phyloP scores from a whole-genome alignment of 1,284 basidiomycete genomes.

The Neolentinus lepideus region DNA sequence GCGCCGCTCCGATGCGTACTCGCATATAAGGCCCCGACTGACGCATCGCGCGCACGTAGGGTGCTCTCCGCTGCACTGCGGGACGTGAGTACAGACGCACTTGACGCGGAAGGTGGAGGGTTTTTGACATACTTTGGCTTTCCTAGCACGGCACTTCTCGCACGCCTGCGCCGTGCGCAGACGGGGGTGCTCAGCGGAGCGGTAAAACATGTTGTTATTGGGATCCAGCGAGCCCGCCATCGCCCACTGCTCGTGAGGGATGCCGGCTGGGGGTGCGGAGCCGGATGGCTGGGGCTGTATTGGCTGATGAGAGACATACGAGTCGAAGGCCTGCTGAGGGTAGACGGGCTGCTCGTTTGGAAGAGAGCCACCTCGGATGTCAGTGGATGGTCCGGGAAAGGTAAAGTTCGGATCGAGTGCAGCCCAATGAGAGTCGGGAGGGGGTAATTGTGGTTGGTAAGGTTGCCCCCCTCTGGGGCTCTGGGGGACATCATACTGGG shows the following conservation, averaged over 20 bases:
- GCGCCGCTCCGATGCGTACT: conserved; percentile 50
- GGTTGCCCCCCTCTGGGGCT: neutral
- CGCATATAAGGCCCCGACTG: conserved; percentile 27
- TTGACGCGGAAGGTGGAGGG: conserved; percentile 4
- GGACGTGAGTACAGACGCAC: neutral
- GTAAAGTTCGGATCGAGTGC: neutral
- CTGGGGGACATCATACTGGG: neutral
- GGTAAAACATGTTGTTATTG: conserved; percentile 51
- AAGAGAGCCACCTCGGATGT: neutral
- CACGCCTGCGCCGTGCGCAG: conserved; percentile 37
- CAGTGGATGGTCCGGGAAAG: neutral
- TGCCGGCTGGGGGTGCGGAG: neutral
- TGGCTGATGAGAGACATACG: neutral
- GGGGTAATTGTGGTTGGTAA: neutral
- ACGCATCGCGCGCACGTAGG: conserved; percentile 29
- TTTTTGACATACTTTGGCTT: conserved; percentile 37
- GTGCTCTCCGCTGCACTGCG: conserved; percentile 32
- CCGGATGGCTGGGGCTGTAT: neutral
- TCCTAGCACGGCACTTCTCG: conserved; percentile 35
- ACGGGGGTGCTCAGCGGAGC: conserved; percentile 49
- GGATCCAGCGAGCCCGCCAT: conserved; percentile 54
- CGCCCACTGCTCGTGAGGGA: conserved; percentile 21
- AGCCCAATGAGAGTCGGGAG: neutral
- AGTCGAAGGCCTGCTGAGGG: neutral
- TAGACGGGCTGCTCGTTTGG: neutral